phyloP scores from a whole-genome alignment of 2,329 filamentous ascomycete genomes.

The Colletotrichum sp. region DNA sequence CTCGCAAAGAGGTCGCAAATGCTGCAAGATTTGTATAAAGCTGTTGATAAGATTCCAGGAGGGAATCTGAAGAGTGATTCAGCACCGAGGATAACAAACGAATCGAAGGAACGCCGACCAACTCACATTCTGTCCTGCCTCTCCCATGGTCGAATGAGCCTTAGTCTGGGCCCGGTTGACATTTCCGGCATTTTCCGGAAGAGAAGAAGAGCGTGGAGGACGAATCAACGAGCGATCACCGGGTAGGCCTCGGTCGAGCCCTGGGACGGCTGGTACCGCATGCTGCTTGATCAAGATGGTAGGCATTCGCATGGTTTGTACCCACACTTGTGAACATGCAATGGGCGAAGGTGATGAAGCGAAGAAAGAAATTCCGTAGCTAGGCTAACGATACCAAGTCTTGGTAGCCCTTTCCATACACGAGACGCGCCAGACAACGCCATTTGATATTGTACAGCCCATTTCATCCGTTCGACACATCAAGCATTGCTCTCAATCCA shows the following conservation, averaged over 20 bases:
- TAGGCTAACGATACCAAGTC: accelerated
- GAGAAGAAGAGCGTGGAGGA: neutral
- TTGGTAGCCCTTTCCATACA: neutral
- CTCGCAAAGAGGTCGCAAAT: accelerated
- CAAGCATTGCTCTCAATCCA: conserved; percentile 56
- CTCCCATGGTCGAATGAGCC: neutral
- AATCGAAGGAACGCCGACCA: neutral
- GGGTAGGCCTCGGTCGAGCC: neutral
- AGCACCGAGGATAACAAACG: neutral
- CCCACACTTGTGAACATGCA: neutral
- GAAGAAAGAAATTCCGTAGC: too few species aligned
- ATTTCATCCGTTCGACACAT: neutral
- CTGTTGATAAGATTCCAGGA: neutral
- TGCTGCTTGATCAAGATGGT: neutral
- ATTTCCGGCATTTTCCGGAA: neutral
- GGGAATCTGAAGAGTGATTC: neutral
- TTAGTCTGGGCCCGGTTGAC: neutral
- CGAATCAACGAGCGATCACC: accelerated
- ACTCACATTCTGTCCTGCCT: neutral
- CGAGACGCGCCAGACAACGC: neutral
- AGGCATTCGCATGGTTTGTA: neutral
- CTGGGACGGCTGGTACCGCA: neutral
- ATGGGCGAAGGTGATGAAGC: too few species aligned
- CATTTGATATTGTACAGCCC: neutral
- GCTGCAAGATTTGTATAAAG: neutral